Evolutionary conservation across 805 yeast species (phyloP).

Genomic region (Torulaspora quercuum): DNA sequence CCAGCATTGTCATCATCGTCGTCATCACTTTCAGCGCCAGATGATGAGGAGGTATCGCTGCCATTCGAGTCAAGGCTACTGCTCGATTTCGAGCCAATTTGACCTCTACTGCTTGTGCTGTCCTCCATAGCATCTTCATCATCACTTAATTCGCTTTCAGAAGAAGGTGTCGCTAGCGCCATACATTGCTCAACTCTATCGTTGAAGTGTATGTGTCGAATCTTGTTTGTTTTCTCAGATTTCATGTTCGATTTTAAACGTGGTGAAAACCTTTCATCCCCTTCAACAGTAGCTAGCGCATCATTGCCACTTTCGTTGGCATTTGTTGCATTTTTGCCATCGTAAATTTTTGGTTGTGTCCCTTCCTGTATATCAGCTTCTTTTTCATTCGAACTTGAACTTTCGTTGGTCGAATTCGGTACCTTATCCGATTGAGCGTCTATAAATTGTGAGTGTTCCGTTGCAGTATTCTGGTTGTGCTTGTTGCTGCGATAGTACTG

Average conservation of each 20-base stretch:
- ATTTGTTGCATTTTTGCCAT: not conserved
- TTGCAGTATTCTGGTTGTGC: conserved; percentile 1
- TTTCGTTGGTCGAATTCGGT: conserved; percentile 1
- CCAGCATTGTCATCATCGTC: conserved; percentile 37
- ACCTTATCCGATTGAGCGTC: conserved; percentile 1
- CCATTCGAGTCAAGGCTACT: conserved; percentile 8
- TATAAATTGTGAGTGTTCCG: conserved; percentile 2
- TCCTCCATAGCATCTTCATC: conserved; percentile 37
- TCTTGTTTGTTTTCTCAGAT: conserved; percentile 14
- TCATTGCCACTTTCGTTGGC: not conserved
- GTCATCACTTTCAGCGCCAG: conserved; percentile 27
- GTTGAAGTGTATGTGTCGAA: conserved; percentile 82
- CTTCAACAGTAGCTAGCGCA: not conserved
- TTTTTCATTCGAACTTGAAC: not conserved
- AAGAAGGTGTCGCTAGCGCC: conserved; percentile 47
- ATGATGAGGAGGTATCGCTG: conserved; percentile 17
- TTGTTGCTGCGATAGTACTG: conserved; percentile 26
- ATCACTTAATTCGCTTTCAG: conserved; percentile 22
- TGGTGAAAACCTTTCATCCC: not conserved
- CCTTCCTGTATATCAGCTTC: no score
- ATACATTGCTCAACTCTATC: conserved; percentile 94
- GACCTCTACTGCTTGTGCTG: not conserved
- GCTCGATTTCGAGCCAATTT: conserved; percentile 7
- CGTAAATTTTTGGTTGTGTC: no score
- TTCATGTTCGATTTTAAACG: conserved; percentile 6